These are phyloP conservation scores for Emergomyces pasteurianus DNA, from an alignment of 2,329 filamentous ascomycete genomes.

Conservation along the genomic window DNA sequence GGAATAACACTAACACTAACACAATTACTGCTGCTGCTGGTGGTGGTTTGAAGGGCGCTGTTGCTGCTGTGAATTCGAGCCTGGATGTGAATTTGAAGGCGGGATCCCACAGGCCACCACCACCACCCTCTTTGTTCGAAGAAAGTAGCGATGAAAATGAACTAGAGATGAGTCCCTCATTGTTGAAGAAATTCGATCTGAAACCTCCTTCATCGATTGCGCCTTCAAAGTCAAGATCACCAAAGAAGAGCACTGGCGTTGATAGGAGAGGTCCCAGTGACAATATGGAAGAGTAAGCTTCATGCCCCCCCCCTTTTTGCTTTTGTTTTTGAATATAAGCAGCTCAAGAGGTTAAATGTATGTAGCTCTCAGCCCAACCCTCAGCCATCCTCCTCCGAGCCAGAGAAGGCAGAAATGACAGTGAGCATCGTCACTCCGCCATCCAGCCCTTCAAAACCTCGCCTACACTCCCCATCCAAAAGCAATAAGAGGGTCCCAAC, in stretches of 20 bases:
- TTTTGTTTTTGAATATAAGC: not conserved
- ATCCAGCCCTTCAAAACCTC: conserved; percentile 31
- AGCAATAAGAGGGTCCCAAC: conserved; percentile 32
- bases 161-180: not conserved
- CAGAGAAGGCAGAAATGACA: not conserved
- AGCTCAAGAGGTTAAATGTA: not conserved
- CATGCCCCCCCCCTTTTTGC: not conserved
- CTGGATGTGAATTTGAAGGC: not conserved
- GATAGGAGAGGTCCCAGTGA: not conserved
- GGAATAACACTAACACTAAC: not conserved
- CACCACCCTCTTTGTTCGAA: not conserved
- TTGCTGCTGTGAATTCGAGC: not conserved
- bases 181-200: not conserved
- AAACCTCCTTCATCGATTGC: not conserved
- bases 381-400: not conserved
- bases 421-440: conserved; percentile 26
- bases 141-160: not conserved
- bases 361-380: not conserved
- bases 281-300: not conserved
- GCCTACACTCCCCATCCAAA: conserved; percentile 39
- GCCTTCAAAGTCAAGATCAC: not conserved
- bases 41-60: not conserved
- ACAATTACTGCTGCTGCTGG: not conserved
- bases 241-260: not conserved
- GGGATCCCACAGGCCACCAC: not conserved